These are phyloP conservation scores for Botryotinia calthae DNA, from an alignment of 2,329 filamentous ascomycete species.

Conservation along the genomic window DNA sequence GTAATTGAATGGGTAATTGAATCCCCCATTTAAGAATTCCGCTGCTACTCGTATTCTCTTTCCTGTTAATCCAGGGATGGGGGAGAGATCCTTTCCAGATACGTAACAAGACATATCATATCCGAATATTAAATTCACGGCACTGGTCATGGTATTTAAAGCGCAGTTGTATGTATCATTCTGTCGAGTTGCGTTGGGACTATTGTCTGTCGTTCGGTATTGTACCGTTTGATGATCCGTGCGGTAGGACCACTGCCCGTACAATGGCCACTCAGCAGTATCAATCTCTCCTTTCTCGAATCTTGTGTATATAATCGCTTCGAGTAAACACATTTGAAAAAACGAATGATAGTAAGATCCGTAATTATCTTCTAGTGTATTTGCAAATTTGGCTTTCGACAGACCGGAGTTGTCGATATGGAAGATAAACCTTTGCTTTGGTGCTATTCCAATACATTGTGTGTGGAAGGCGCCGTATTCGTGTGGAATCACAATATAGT, in stretches of 20 bases:
- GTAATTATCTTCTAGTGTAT: not conserved
- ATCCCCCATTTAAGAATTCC: constrained; percentile 12
- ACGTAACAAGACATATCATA: constrained; percentile 10
- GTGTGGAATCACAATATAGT: constrained; percentile 8
- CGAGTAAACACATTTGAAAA: not conserved
- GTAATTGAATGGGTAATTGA: constrained; percentile 10
- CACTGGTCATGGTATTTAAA: not conserved
- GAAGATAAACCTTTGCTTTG: constrained; percentile 13
- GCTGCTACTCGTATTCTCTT: constrained; percentile 8
- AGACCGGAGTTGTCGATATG: not conserved
- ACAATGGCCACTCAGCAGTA: not conserved
- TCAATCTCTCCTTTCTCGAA: not conserved
- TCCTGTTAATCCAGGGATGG: not conserved
- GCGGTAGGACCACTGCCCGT: constrained; percentile 10
- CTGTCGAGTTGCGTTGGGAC: constrained; percentile 9
- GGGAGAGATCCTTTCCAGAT: not conserved
- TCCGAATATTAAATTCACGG: not conserved
- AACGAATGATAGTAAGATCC: not conserved
- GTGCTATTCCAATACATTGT: not conserved
- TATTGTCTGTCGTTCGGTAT: not conserved
- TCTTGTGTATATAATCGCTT: not conserved
- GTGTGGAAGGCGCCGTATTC: not conserved
- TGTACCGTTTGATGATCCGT: not conserved
- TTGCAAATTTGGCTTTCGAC: not conserved
- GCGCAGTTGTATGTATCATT: not conserved